Conservation (phyloP, 129 eudicot species). For the Tagetes erecta region DNA sequence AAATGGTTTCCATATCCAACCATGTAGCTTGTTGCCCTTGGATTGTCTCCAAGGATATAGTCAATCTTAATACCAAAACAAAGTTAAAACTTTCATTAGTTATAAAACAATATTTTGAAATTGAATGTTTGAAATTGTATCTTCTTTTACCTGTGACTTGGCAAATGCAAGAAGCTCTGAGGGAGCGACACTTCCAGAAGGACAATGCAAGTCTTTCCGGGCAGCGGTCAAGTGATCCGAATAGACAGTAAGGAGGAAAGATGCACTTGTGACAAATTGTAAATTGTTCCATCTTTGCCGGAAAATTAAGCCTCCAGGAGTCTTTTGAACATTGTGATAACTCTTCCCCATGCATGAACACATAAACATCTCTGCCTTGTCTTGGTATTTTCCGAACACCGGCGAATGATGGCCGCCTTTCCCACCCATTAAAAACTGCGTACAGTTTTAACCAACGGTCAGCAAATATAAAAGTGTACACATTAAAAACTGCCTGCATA, state of each 20-base stretch:
- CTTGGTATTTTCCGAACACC: slow-evolving; percentile 66
- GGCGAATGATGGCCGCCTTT: slow-evolving; percentile 54
- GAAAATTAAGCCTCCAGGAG: slow-evolving; percentile 91
- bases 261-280: slow-evolving; percentile 94
- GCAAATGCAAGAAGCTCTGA: slow-evolving; percentile 77
- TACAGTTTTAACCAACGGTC: not conserved
- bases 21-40: slow-evolving; percentile 99
- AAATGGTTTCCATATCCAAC: slow-evolving; percentile 90
- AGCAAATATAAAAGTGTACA: not conserved
- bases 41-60: slow-evolving; percentile 94
- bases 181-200: slow-evolving; percentile 61
- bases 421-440: slow-evolving; percentile 88
- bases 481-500: too few species aligned
- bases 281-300: slow-evolving; percentile 92
- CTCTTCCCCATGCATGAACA: slow-evolving; percentile 86
- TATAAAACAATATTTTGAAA: not conserved
- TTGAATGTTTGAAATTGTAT: not conserved
- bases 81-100: not conserved
- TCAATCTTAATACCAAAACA: slow-evolving; percentile 52
- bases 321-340: slow-evolving; percentile 69
- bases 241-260: slow-evolving; percentile 82
- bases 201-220: slow-evolving; percentile 57
- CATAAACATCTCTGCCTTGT: slow-evolving; percentile 93
- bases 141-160: slow-evolving; percentile 64
- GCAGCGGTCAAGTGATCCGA: slow-evolving; percentile 85